A percentile compares a stretch with the other conserved stretches of the same genome.
Conservation (phyloP, 2,329 filamentous ascomycete genomes). For the Grosmannia serpens region DNA sequence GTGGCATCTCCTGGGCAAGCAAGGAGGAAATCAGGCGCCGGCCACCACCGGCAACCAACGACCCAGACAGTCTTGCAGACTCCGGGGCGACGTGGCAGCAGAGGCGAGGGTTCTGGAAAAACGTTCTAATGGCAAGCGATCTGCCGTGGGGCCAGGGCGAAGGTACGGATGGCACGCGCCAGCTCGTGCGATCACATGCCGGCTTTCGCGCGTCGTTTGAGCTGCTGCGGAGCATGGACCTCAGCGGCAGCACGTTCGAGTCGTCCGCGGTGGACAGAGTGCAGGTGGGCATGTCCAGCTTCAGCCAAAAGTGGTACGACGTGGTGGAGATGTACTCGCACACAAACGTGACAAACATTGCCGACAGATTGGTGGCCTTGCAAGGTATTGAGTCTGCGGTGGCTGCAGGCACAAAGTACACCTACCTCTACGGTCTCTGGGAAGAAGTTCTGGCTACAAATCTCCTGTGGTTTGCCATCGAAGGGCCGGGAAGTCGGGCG, state of each 20-base stretch:
- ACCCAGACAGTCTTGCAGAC: background rate
- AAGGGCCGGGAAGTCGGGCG: background rate
- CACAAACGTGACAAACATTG: conserved; percentile 11
- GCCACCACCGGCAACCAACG: background rate
- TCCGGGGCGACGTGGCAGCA: background rate
- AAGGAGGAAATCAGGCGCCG: background rate
- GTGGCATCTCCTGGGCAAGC: background rate
- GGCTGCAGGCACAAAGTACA: background rate
- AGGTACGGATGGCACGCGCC: background rate
- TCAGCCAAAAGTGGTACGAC: conserved; percentile 6
- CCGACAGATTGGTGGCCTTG: conserved; percentile 11
- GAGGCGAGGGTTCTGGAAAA: background rate
- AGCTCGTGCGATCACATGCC: background rate
- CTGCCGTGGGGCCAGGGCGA: background rate
- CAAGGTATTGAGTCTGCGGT: background rate
- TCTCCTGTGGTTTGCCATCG: background rate
- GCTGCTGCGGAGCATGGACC: background rate
- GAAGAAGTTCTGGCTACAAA: background rate
- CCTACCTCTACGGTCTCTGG: background rate
- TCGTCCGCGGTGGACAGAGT: background rate
- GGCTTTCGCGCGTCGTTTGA: background rate
- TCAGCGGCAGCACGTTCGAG: background rate
- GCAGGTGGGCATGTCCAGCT: conserved; percentile 14
- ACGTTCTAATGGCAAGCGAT: background rate
- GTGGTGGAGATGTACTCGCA: conserved; percentile 17